Evolutionary conservation across 129 eudicot genomes (phyloP).

Genomic region (Glebionis coronaria): DNA sequence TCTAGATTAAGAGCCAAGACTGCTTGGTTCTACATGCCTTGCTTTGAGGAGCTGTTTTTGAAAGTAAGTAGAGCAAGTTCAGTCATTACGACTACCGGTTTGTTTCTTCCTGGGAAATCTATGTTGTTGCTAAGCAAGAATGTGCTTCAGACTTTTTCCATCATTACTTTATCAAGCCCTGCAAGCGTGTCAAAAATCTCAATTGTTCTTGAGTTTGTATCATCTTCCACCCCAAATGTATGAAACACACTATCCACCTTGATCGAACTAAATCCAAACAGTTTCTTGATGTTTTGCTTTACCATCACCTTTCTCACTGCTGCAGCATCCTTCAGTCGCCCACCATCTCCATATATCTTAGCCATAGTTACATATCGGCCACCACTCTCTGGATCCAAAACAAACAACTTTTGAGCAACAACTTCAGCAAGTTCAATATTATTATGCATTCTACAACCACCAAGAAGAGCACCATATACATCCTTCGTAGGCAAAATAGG

Average conservation of each 20-base stretch:
- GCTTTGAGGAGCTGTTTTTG: no score
- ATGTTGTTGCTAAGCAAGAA: background rate
- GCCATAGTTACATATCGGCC: conserved; percentile 47
- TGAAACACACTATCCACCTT: conserved; percentile 48
- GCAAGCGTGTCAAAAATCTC: conserved; percentile 41
- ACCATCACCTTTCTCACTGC: conserved; percentile 44
- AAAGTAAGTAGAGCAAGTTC: no score
- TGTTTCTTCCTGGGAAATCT: background rate
- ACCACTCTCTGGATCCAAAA: conserved; percentile 43
- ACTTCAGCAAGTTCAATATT: conserved; percentile 40
- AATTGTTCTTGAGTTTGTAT: conserved; percentile 27
- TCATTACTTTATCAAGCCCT: conserved; percentile 31
- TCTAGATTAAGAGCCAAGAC: no score
- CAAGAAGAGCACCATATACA: conserved; percentile 47
- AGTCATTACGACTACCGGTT: no score
- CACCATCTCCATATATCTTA: conserved; percentile 47
- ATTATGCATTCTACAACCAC: conserved; percentile 45
- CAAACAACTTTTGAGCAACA: conserved; percentile 48
- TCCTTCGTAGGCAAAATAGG: conserved; percentile 37
- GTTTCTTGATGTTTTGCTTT: conserved; percentile 38
- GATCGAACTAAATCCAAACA: conserved; percentile 43
- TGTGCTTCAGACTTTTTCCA: conserved; percentile 12
- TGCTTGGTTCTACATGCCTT: no score
- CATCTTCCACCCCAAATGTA: conserved; percentile 52
- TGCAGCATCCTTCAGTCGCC: conserved; percentile 49